phyloP scores from a whole-genome alignment of 768 basidiomycete species.

The Vishniacozyma victoriae region DNA sequence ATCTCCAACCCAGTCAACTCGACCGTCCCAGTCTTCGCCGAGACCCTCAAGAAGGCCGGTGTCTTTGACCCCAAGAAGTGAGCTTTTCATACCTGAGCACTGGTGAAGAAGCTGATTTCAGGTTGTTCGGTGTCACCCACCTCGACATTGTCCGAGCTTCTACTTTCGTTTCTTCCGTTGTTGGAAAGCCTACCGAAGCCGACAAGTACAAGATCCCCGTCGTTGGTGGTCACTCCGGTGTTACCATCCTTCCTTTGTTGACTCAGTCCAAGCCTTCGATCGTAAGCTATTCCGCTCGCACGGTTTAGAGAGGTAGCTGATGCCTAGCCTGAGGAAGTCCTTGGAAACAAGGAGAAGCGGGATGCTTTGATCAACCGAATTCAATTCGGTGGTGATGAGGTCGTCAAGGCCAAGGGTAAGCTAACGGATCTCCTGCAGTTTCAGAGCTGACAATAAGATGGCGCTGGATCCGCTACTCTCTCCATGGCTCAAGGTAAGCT shows the following conservation, averaged over 20 bases:
- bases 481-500: conserved; percentile 54
- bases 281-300: conserved; percentile 11
- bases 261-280: conserved; percentile 59
- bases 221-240: conserved; percentile 89
- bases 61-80: conserved; percentile 75
- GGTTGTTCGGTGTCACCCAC: conserved; percentile 91
- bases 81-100: neutral
- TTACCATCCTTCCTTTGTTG: conserved; percentile 95
- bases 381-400: conserved; percentile 97
- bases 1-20: conserved; percentile 93
- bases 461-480: conserved; percentile 67
- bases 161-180: conserved; percentile 73
- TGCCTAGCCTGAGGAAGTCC: conserved; percentile 60
- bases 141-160: conserved; percentile 96
- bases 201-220: conserved; percentile 74
- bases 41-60: conserved; percentile 82
- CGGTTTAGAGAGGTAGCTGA: neutral
- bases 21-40: conserved; percentile 94
- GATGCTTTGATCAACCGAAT: conserved; percentile 82
- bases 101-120: conserved; percentile 7
- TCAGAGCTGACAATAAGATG: conserved; percentile 51
- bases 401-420: conserved; percentile 81
- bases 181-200: conserved; percentile 49
- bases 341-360: conserved; percentile 60
- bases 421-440: neutral